Conservation (phyloP, 371 early-diverging fungal genomes). For the Circinella minor region DNA sequence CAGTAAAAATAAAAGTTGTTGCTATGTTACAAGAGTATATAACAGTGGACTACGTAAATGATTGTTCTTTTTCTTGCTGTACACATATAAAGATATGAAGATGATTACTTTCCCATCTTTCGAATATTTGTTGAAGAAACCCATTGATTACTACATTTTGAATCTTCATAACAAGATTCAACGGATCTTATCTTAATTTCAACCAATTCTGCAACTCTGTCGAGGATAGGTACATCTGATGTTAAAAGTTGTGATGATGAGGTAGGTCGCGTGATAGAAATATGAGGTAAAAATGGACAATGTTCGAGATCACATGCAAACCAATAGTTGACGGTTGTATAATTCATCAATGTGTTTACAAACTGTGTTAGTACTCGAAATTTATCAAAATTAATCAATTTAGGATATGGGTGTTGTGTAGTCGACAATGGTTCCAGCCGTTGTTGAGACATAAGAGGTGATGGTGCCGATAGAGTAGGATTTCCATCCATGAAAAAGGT, state of each 20-base stretch:
- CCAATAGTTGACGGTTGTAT: slow-evolving; percentile 34
- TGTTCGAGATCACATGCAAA: slow-evolving; percentile 38
- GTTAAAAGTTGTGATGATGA: neutral
- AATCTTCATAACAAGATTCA: slow-evolving; percentile 11
- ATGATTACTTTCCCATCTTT: neutral
- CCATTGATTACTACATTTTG: slow-evolving; percentile 3
- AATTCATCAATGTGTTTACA: slow-evolving; percentile 19
- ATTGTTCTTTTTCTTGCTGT: neutral
- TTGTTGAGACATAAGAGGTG: neutral
- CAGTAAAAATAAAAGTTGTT: too few species aligned
- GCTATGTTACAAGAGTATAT: neutral
- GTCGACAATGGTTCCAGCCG: too few species aligned
- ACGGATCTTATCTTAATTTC: slow-evolving; percentile 16
- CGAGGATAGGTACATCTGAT: slow-evolving; percentile 12
- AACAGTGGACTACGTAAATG: neutral
- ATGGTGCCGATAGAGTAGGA: slow-evolving; percentile 16
- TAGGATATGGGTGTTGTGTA: neutral
- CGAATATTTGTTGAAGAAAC: neutral
- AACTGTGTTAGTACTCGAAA: slow-evolving; percentile 31
- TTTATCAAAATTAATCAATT: slow-evolving; percentile 42
- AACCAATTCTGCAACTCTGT: slow-evolving; percentile 20
- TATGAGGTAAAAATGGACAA: slow-evolving; percentile 25
- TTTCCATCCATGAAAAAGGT: slow-evolving; percentile 52
- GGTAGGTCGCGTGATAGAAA: slow-evolving; percentile 7
- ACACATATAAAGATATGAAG: neutral